Conservation (phyloP, 805 yeast genomes). For the Yamadazyma phyllophila region DNA sequence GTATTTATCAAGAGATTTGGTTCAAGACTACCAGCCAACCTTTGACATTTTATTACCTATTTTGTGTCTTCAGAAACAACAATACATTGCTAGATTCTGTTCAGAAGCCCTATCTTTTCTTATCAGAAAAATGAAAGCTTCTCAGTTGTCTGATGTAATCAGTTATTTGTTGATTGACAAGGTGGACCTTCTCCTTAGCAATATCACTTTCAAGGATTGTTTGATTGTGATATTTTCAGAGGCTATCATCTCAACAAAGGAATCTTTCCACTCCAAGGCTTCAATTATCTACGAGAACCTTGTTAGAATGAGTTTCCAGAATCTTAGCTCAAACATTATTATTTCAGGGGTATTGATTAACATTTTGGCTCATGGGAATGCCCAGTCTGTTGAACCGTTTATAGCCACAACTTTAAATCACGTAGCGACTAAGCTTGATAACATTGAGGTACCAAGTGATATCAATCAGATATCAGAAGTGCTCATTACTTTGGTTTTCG, state of each 20-base stretch:
- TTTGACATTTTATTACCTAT: conserved; percentile 64
- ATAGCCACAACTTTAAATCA: conserved; percentile 3
- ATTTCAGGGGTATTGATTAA: conserved; percentile 58
- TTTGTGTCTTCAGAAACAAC: conserved; percentile 54
- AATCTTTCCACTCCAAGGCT: conserved; percentile 73
- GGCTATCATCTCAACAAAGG: conserved; percentile 68
- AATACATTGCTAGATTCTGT: conserved; percentile 73
- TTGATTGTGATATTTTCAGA: conserved; percentile 65
- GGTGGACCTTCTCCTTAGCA: conserved; percentile 28
- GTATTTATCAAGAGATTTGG: conserved; percentile 66
- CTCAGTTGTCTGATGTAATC: conserved; percentile 47
- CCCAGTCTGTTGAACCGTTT: conserved; percentile 11
- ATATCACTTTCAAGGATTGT: conserved; percentile 54
- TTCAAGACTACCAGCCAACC: conserved; percentile 63
- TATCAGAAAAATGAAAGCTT: conserved; percentile 61
- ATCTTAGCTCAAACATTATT: conserved; percentile 28
- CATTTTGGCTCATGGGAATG: conserved; percentile 51
- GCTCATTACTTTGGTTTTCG: conserved; percentile 51
- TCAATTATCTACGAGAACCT: conserved; percentile 46
- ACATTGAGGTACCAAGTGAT: neutral
- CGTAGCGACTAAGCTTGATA: neutral
- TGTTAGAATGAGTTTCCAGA: conserved; percentile 25
- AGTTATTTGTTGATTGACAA: conserved; percentile 39
- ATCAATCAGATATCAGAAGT: conserved; percentile 30
- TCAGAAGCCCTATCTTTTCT: conserved; percentile 89